phyloP scores from a whole-genome alignment of 495 filamentous ascomycete genomes.

The Penicillium coprophilum region DNA sequence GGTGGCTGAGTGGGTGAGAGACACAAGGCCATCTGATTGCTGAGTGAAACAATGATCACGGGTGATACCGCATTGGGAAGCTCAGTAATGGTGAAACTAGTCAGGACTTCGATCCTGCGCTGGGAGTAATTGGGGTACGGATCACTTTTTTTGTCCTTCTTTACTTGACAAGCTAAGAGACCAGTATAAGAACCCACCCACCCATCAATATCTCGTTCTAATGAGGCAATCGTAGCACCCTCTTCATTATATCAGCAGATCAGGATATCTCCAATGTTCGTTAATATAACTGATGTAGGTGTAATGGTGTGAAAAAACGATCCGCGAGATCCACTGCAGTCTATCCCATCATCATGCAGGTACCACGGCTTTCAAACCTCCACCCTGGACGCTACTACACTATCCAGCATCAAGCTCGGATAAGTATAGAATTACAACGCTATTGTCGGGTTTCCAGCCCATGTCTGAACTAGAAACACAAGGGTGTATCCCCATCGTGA shows the following conservation, averaged over 20 bases:
- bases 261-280: neutral
- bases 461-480: too few relatives aligned
- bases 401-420: too few relatives aligned
- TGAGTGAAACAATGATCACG: neutral
- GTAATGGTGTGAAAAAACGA: too few relatives aligned
- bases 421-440: too few relatives aligned
- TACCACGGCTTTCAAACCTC: too few relatives aligned
- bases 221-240: neutral
- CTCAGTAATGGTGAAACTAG: constrained; percentile 1
- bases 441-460: too few relatives aligned
- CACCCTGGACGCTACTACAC: too few relatives aligned
- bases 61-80: constrained; percentile 4
- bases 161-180: neutral
- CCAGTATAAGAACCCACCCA: neutral
- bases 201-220: neutral
- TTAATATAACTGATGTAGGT: too few relatives aligned
- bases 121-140: constrained; percentile 1
- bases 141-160: neutral
- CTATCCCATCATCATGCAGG: too few relatives aligned
- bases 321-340: too few relatives aligned
- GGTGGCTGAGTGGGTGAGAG: constrained; percentile 6
- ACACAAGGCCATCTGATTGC: constrained; percentile 2
- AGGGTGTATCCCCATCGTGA: too few relatives aligned
- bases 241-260: neutral
- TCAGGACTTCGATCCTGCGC: neutral